Conservation (phyloP, 768 basidiomycete species). For the Tylopilus felleus region DNA sequence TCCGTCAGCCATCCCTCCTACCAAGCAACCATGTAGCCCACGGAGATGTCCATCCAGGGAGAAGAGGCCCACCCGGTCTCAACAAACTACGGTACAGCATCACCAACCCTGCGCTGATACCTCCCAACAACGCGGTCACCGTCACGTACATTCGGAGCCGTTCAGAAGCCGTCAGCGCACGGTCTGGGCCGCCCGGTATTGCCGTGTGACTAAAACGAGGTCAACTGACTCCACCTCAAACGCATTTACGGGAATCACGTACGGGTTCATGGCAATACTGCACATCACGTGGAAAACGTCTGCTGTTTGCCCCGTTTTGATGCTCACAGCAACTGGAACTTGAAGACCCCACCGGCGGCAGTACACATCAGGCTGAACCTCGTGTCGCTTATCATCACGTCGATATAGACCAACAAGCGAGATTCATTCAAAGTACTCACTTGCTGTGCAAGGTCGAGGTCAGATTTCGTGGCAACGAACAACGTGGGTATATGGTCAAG, state of each 20-base stretch:
- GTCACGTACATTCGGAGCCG: constrained; percentile 71
- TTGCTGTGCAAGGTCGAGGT: constrained; percentile 94
- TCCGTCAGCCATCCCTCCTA: constrained; percentile 36
- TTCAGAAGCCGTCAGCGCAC: constrained; percentile 65
- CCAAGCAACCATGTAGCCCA: constrained; percentile 71
- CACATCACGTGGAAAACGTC: constrained; percentile 88
- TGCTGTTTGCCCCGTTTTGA: constrained; percentile 78
- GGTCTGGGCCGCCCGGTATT: constrained; percentile 82
- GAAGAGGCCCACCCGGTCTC: constrained; percentile 55
- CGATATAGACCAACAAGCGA: not conserved
- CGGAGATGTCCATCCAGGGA: constrained; percentile 51
- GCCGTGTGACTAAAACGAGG: constrained; percentile 46
- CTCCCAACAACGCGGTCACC: constrained; percentile 69
- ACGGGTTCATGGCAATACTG: constrained; percentile 85
- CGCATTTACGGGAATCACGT: constrained; percentile 33
- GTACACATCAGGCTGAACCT: constrained; percentile 98
- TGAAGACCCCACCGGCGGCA: constrained; percentile 85
- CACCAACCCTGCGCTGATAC: constrained; percentile 67
- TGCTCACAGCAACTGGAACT: constrained; percentile 92
- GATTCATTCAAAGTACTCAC: constrained; percentile 36
- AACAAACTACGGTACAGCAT: constrained; percentile 67
- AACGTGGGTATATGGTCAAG: constrained; percentile 92
- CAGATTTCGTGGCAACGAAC: constrained; percentile 98
- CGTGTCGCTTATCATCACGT: constrained; percentile 65
- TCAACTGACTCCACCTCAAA: constrained; percentile 10